Evolutionary conservation across 164 flowering plant genomes (phyloP), one percentile per base, ranked within the genome.

Genomic region (Cinnamomum chago): DNA sequence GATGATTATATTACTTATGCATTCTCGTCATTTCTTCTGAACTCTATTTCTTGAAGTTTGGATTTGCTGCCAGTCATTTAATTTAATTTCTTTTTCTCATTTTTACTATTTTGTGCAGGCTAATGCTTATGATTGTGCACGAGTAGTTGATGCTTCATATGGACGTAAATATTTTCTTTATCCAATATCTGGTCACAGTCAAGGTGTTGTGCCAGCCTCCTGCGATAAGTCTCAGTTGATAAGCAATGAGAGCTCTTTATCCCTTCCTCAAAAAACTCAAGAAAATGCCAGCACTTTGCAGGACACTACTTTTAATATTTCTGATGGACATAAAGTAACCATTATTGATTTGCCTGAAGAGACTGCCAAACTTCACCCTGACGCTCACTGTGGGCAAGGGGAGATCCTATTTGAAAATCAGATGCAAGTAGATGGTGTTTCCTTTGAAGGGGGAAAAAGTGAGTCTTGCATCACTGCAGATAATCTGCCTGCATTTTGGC

Each of bases 161-260:
- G 88, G 85, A 23, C 80, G 90, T 70, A 95, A 93, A 83, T 95
- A 93, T 74, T 87, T 84, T 62, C 80, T 92, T 82, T 81, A 80
- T 22, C 79, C 92, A 35, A n/a, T 67, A 30, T 72, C 84, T 51
- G 73, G 78, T 70, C 77, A 30, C 22, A 47, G 69, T 77, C 82
- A 77, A 64, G 76, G 76, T 72, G 74, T 58, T 58, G 70, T 69
- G 52, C 62, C 25, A 5, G 25, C 79, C 65, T 74, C 84, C 15
- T 52, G 30, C 24, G 27, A 11, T 24, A 70, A 70, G 24, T 67
- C 79, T 67, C 62, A 62, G 10, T 66, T 50, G 58, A 81, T 47
- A 62, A 80, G 25, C 50, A 70, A 70, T 20, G 69, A 76, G 30
- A 73, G 71, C 62, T 69, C 68, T 58, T 18, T 55, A 50, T 25